Conservation (phyloP, 164 flowering plant species). For the Cinnamomum chago region DNA sequence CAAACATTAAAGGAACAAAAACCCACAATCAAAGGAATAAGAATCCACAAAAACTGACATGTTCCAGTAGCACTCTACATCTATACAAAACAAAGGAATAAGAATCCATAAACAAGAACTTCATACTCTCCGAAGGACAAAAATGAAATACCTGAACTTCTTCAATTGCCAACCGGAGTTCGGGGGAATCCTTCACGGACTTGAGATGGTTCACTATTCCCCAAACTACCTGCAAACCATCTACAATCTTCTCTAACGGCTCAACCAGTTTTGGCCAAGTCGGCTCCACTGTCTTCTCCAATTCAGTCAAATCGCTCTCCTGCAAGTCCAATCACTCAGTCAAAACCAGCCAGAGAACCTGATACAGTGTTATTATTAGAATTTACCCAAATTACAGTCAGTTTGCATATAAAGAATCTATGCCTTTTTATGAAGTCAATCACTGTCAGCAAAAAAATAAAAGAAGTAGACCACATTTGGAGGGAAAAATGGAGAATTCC, state of each 20-base stretch:
- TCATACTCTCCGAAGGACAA: neutral
- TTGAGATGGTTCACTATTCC: slow-evolving; percentile 90
- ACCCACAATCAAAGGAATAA: too few relatives aligned
- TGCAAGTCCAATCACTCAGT: slow-evolving; percentile 16
- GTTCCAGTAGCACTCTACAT: too few relatives aligned
- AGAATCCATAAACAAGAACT: too few relatives aligned
- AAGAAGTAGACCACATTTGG: too few relatives aligned
- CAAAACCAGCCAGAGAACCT: neutral
- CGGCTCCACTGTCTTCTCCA: slow-evolving; percentile 88
- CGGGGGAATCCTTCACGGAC: slow-evolving; percentile 84
- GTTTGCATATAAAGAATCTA: neutral
- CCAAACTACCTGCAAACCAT: slow-evolving; percentile 73
- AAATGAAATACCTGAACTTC: slow-evolving; percentile 72
- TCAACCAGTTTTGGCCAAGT: slow-evolving; percentile 88
- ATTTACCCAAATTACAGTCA: neutral
- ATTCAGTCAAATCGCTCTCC: slow-evolving; percentile 72
- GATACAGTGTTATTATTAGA: neutral
- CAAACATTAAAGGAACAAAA: too few relatives aligned
- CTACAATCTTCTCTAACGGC: slow-evolving; percentile 87
- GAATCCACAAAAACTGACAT: too few relatives aligned
- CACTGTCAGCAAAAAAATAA: too few relatives aligned
- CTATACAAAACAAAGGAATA: too few relatives aligned
- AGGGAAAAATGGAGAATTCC: neutral
- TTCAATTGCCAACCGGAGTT: slow-evolving; percentile 85
- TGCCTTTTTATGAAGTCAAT: too few relatives aligned